A percentile compares a stretch with the other conserved stretches of the same genome.
These are phyloP conservation scores for Magnolia changhungtana DNA, from an alignment of 164 flowering plant genomes.

Conservation along the genomic window DNA sequence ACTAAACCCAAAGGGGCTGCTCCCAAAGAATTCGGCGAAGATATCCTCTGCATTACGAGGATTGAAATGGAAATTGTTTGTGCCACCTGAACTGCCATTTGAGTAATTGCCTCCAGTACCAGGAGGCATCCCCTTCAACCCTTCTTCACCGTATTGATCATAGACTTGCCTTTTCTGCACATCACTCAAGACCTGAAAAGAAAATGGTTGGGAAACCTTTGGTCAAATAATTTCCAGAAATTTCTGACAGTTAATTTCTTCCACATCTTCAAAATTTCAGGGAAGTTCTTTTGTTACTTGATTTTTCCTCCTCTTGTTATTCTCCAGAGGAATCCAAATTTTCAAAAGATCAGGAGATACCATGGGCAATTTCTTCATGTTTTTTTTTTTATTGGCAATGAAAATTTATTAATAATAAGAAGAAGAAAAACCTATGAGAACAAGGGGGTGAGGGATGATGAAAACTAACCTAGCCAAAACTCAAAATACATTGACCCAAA, in stretches of 20 bases:
- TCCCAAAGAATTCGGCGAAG: constrained; percentile 56
- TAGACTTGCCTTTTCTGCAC: constrained; percentile 53
- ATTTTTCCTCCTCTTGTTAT: too few species aligned
- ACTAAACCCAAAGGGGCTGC: constrained; percentile 44
- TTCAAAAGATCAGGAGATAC: too few species aligned
- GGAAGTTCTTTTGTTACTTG: neutral
- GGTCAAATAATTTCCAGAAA: neutral
- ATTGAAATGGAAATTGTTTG: constrained; percentile 40
- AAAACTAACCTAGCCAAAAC: neutral
- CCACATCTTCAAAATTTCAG: neutral
- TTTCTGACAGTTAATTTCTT: neutral
- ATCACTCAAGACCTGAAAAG: constrained; percentile 51
- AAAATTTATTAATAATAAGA: neutral
- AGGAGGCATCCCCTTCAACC: constrained; percentile 50
- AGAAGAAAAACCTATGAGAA: neutral
- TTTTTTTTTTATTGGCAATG: too few species aligned
- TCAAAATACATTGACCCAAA: too few species aligned
- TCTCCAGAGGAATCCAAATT: too few species aligned
- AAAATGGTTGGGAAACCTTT: neutral
- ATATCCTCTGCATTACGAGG: constrained; percentile 58
- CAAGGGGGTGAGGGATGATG: neutral
- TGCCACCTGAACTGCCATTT: constrained; percentile 24
- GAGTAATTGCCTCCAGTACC: constrained; percentile 20
- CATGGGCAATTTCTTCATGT: neutral
- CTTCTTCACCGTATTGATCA: constrained; percentile 66